phyloP scores from a whole-genome alignment of 75 land plant genomes.

The Chamaecyparis obtusa region DNA sequence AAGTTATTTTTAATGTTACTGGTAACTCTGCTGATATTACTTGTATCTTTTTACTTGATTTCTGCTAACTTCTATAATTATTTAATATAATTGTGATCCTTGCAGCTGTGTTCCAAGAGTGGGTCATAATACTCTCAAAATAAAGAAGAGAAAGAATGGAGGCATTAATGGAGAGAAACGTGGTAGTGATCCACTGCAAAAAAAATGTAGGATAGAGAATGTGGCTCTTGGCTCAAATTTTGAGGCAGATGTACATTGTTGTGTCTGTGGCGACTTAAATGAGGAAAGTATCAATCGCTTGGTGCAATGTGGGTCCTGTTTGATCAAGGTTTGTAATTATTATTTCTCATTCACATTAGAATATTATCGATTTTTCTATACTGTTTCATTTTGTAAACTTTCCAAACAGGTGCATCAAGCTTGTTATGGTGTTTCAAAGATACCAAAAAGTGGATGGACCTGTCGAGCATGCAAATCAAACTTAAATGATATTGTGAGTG shows the following conservation, averaged over 20 bases:
- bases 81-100: background rate
- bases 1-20: slow-evolving; percentile 2
- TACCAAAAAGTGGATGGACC: slow-evolving; percentile 61
- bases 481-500: slow-evolving; percentile 54
- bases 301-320: slow-evolving; percentile 43
- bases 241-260: slow-evolving; percentile 41
- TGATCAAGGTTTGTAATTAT: slow-evolving; percentile 29
- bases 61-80: background rate
- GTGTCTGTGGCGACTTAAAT: slow-evolving; percentile 53
- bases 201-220: slow-evolving; percentile 8
- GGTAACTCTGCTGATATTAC: background rate
- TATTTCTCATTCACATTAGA: background rate
- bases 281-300: slow-evolving; percentile 36
- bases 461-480: slow-evolving; percentile 72
- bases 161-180: background rate
- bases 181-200: background rate
- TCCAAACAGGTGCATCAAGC: slow-evolving; percentile 77
- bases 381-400: background rate
- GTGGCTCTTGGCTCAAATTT: background rate
- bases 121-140: background rate
- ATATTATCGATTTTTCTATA: background rate
- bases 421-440: slow-evolving; percentile 71
- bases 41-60: background rate
- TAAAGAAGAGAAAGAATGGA: slow-evolving; percentile 2
- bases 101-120: background rate